Evolutionary conservation across 1,284 basidiomycete species (phyloP).

Genomic region (Puccinia horiana): DNA sequence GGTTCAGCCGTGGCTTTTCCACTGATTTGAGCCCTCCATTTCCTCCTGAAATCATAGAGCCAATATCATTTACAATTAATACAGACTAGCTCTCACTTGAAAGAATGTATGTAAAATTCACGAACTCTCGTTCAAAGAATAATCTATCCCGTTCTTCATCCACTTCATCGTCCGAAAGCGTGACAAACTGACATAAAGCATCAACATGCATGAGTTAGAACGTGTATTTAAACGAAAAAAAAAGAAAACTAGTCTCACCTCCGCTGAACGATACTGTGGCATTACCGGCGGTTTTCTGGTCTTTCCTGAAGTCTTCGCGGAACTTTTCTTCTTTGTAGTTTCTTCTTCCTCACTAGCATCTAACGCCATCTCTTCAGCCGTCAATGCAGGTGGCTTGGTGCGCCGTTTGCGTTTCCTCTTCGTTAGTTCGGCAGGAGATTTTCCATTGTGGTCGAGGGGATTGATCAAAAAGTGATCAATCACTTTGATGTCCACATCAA

Average conservation of each 20-base stretch:
- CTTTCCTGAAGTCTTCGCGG: constrained; percentile 5
- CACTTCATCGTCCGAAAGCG: constrained; percentile 37
- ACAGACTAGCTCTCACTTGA: not conserved
- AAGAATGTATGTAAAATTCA: not conserved
- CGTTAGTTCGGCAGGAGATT: constrained; percentile 69
- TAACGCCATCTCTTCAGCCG: constrained; percentile 10
- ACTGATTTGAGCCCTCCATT: constrained; percentile 21
- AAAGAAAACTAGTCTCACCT: constrained; percentile 1
- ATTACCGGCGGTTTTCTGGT: constrained; percentile 24
- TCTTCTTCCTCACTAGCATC: constrained; percentile 19
- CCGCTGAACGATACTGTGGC: constrained; percentile 21
- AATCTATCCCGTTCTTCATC: constrained; percentile 38
- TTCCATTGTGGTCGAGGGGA: constrained; percentile 73
- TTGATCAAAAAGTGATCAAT: constrained; percentile 74
- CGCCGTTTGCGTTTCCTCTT: constrained; percentile 65
- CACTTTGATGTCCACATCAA: constrained; percentile 68
- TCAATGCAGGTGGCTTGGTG: not conserved
- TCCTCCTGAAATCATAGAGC: not conserved
- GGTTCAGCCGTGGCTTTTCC: not conserved
- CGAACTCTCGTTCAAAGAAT: constrained; percentile 45
- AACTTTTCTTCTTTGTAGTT: not conserved
- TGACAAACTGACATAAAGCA: constrained; percentile 33
- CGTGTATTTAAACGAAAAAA: not conserved
- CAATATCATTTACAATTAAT: not conserved
- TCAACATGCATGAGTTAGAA: not conserved